Conservation (phyloP, 2,329 filamentous ascomycete genomes). For the Leptographium radiaticola region DNA sequence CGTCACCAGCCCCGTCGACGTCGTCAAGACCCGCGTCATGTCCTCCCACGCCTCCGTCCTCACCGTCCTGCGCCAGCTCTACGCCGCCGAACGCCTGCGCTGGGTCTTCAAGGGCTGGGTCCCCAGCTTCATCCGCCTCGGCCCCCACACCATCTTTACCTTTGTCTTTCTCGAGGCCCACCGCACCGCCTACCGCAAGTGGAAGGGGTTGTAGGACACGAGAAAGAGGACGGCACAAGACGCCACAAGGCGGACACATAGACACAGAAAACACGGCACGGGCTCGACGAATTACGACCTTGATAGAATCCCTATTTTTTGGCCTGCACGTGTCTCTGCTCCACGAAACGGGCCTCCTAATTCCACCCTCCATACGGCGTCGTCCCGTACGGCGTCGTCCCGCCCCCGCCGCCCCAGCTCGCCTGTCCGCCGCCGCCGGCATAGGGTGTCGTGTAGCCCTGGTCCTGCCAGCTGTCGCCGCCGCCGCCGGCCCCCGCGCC, state of each 20-base stretch:
- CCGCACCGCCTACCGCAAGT: constrained; percentile 58
- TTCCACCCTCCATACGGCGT: constrained; percentile 38
- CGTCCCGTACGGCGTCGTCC: constrained; percentile 30
- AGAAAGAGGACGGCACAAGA: too few species aligned
- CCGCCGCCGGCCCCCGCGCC: constrained; percentile 16
- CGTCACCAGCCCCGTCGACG: constrained; percentile 73
- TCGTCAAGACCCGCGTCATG: constrained; percentile 85
- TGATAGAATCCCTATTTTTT: too few species aligned
- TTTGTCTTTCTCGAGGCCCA: constrained; percentile 81
- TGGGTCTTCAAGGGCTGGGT: constrained; percentile 92
- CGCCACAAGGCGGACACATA: too few species aligned
- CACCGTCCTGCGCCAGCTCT: constrained; percentile 55
- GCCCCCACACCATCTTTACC: constrained; percentile 74
- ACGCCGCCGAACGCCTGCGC: constrained; percentile 53
- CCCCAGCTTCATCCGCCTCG: constrained; percentile 55
- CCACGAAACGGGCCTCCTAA: too few species aligned
- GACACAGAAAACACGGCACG: too few species aligned
- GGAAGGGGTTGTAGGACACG: constrained; percentile 28
- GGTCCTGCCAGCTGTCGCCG: constrained; percentile 44
- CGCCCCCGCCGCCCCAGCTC: constrained; percentile 50
- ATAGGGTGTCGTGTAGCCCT: constrained; percentile 59
- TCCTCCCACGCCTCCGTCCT: constrained; percentile 41
- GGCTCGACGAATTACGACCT: too few species aligned
- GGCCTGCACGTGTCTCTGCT: too few species aligned
- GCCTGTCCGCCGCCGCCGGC: constrained; percentile 36